These are phyloP conservation scores for Discostella pseudostelligera DNA, from an alignment of 108 stramenopile species.

Conservation along the genomic window DNA sequence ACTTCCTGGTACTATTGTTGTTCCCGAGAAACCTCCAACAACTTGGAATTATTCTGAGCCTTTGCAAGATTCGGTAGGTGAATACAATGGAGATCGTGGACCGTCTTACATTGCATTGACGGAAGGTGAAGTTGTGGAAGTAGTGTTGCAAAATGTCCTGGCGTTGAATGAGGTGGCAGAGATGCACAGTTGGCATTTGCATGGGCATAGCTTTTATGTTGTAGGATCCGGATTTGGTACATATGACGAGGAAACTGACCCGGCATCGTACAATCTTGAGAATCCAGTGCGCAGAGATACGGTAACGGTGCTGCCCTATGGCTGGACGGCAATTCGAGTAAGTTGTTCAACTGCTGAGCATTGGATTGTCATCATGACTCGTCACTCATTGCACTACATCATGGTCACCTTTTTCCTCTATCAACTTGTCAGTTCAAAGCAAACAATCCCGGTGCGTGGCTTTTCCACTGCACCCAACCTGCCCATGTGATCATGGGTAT, in stretches of 20 bases:
- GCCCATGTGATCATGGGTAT: conserved; percentile 46
- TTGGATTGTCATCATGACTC: background rate
- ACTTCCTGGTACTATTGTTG: conserved; percentile 18
- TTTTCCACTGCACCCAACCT: conserved; percentile 41
- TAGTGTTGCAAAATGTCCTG: conserved; percentile 30
- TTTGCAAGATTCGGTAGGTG: conserved; percentile 36
- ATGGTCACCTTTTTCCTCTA: background rate
- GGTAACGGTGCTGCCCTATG: conserved; percentile 32
- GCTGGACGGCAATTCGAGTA: conserved; percentile 46
- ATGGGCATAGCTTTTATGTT: conserved; percentile 48
- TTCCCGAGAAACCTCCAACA: conserved; percentile 31
- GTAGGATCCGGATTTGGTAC: conserved; percentile 38
- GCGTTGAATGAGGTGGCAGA: conserved; percentile 41
- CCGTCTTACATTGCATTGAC: conserved; percentile 9
- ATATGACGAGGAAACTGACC: conserved; percentile 34
- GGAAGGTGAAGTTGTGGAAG: conserved; percentile 30
- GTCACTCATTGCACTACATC: background rate
- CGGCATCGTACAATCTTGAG: conserved; percentile 37
- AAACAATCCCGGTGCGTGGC: conserved; percentile 45
- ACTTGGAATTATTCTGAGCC: conserved; percentile 42
- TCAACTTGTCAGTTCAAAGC: conserved; percentile 25
- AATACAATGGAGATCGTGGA: conserved; percentile 20
- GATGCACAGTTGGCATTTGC: conserved; percentile 47
- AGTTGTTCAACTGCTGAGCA: background rate
- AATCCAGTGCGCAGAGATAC: conserved; percentile 50